These are phyloP conservation scores for Capronia epimyces DNA, from an alignment of 2,329 filamentous ascomycete genomes.

Conservation along the genomic window DNA sequence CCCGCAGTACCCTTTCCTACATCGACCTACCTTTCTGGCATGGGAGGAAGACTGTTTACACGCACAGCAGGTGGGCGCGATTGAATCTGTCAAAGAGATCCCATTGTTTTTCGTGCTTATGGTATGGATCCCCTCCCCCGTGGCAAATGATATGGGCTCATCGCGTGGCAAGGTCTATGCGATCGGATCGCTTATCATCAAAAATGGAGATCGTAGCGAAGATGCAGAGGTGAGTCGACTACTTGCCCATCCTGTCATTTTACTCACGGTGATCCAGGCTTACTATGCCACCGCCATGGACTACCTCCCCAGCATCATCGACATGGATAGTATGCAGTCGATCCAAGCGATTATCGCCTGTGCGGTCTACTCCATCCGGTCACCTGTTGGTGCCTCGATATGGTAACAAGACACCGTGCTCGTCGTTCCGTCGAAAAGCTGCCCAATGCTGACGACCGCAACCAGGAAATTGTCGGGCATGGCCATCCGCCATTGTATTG, in stretches of 20 bases:
- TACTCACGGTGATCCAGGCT: background rate
- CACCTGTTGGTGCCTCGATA: slow-evolving; percentile 32
- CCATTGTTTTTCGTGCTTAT: slow-evolving; percentile 29
- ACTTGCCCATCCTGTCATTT: background rate
- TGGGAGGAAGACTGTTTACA: too few species aligned
- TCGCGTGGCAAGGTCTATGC: slow-evolving; percentile 26
- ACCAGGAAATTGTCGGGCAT: slow-evolving; percentile 32
- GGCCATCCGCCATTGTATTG: slow-evolving; percentile 34
- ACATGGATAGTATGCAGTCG: slow-evolving; percentile 31
- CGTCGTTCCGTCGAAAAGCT: too few species aligned
- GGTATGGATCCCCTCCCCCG: slow-evolving; percentile 15
- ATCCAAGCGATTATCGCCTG: slow-evolving; percentile 35
- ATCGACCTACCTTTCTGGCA: slow-evolving; percentile 26
- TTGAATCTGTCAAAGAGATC: background rate
- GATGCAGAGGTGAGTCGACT: slow-evolving; percentile 22
- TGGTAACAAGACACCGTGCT: too few species aligned
- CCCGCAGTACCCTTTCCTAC: slow-evolving; percentile 29
- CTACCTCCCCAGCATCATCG: slow-evolving; percentile 25
- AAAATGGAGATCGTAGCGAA: slow-evolving; percentile 18
- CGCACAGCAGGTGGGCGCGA: too few species aligned
- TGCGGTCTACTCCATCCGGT: slow-evolving; percentile 31
- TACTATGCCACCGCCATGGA: slow-evolving; percentile 7
- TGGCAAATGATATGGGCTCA: slow-evolving; percentile 2
- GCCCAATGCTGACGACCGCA: too few species aligned
- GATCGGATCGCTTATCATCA: slow-evolving; percentile 28